Conservation (phyloP, 2,329 filamentous ascomycete species). For the Pezicula neosporulosa region DNA sequence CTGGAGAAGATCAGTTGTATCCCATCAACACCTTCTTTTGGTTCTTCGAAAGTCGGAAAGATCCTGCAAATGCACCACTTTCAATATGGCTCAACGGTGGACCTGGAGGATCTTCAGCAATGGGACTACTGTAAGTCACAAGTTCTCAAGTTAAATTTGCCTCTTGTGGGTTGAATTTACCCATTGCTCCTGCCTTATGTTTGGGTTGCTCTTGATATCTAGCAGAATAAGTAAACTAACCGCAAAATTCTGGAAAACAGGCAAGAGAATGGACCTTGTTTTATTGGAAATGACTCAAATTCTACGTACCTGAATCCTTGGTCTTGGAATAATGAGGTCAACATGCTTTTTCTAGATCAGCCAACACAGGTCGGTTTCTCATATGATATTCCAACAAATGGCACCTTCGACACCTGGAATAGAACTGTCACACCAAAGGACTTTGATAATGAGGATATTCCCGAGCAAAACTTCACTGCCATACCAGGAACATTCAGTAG, state of each 20-base stretch:
- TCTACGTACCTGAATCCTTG: constrained; percentile 45
- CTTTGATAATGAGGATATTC: not conserved
- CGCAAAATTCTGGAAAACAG: no score
- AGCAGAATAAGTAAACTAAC: no score
- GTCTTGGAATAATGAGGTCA: constrained; percentile 57
- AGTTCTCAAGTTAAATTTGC: no score
- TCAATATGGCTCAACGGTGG: constrained; percentile 64
- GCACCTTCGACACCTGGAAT: constrained; percentile 38
- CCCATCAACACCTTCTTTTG: constrained; percentile 8
- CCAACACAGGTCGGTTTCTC: constrained; percentile 65
- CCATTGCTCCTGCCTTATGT: no score
- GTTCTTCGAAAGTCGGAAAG: constrained; percentile 36
- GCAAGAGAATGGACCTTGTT: constrained; percentile 49
- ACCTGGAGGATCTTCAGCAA: constrained; percentile 57
- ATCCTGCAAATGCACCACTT: constrained; percentile 42
- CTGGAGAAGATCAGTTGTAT: constrained; percentile 5
- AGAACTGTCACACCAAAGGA: not conserved
- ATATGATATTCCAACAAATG: constrained; percentile 56
- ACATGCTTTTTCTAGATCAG: constrained; percentile 47
- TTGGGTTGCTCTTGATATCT: no score
- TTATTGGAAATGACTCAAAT: constrained; percentile 33
- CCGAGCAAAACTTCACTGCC: not conserved
- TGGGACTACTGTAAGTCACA: no score
- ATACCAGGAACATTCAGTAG: not conserved
- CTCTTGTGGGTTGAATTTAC: no score